phyloP scores from a whole-genome alignment of 192 early-diverging fungal genomes.

The Coemansia sp. region DNA sequence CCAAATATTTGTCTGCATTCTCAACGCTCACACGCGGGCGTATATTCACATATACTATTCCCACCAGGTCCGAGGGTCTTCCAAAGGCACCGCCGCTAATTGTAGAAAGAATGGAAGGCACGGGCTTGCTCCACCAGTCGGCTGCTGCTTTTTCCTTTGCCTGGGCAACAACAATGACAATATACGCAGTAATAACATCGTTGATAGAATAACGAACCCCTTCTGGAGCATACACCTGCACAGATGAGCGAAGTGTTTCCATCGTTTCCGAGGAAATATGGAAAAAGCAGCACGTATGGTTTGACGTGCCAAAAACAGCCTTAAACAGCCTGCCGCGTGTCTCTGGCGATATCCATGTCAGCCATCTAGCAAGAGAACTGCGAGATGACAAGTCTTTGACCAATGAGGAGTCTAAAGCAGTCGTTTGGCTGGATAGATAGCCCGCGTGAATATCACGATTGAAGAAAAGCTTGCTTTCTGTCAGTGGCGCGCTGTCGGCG shows the following conservation, averaged over 20 bases:
- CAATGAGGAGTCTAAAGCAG: neutral
- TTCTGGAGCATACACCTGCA: neutral
- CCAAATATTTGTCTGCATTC: neutral
- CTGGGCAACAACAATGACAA: constrained; percentile 14
- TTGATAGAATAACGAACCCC: constrained; percentile 14
- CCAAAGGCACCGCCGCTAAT: neutral
- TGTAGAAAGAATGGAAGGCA: neutral
- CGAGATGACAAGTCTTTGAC: neutral
- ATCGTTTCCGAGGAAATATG: constrained; percentile 4
- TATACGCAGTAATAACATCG: constrained; percentile 23
- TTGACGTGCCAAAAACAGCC: neutral
- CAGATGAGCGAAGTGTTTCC: neutral
- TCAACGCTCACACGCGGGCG: neutral
- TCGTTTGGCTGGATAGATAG: neutral
- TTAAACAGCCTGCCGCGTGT: neutral
- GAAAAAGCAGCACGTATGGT: constrained; percentile 5
- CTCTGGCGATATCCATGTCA: constrained; percentile 24
- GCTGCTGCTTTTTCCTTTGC: neutral
- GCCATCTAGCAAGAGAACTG: neutral
- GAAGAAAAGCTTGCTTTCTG: neutral
- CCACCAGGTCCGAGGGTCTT: neutral
- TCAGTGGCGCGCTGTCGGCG: neutral
- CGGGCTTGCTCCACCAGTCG: constrained; percentile 1
- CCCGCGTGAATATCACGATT: neutral
- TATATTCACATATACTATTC: neutral